Evolutionary conservation across 2,329 filamentous ascomycete species (phyloP).

Genomic region (Onygenales sp.): DNA sequence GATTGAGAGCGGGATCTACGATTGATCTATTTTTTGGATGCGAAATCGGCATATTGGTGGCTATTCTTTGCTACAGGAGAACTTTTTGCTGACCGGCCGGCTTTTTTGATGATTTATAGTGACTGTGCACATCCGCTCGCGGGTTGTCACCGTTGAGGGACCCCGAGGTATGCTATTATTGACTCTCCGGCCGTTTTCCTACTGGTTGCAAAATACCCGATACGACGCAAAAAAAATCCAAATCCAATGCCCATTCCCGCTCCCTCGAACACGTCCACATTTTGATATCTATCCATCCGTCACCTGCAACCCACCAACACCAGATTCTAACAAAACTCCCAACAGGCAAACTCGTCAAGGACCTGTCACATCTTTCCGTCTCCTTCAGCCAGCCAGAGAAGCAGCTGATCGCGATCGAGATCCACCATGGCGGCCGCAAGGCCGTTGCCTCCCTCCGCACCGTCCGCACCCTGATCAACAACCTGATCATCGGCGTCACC

Average conservation of each 20-base stretch:
- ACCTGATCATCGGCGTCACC: constrained; percentile 96
- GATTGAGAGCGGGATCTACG: not conserved
- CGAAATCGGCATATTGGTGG: not conserved
- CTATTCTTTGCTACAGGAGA: too few species aligned
- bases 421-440: constrained; percentile 98
- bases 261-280: not conserved
- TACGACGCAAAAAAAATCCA: constrained; percentile 1
- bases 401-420: constrained; percentile 87
- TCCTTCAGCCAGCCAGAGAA: constrained; percentile 84
- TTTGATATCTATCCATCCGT: too few species aligned
- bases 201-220: not conserved
- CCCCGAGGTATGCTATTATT: constrained; percentile 60
- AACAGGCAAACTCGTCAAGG: constrained; percentile 87
- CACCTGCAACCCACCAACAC: not conserved
- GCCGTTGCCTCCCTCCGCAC: constrained; percentile 96
- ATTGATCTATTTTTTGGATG: not conserved
- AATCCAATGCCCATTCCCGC: constrained; percentile 1
- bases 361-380: constrained; percentile 92
- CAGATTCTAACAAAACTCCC: not conserved
- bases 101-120: constrained; percentile 49
- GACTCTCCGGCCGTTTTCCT: too few species aligned
- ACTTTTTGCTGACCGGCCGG: constrained; percentile 9
- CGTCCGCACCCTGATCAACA: constrained; percentile 96
- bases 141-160: constrained; percentile 93
- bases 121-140: constrained; percentile 95